Base-by-base conservation (phyloP, 2,329 filamentous ascomycete genomes). In the Sordariomycetes sp. region DNA sequence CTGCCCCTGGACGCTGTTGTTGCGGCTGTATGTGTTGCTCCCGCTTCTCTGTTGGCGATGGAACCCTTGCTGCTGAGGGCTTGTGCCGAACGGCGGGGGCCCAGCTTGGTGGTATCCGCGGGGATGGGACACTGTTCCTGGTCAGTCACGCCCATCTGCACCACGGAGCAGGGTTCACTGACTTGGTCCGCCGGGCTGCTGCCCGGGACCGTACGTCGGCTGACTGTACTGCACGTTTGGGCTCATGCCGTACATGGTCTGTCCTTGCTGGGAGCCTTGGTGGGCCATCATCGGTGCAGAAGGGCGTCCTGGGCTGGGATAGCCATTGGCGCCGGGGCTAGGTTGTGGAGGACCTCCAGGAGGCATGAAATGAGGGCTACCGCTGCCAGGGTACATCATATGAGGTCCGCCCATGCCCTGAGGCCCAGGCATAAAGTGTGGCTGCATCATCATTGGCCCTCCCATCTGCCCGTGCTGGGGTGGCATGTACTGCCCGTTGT, bases 181-280 rank as follows among this genome's bases (percentile, higher is more conserved):
- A 85, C 82, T 82, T 56, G 83, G 80, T 46, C 72, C 77, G 43
- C 47, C 55, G 30, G 75, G 26, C 44, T 83, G 82, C 45, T 83
- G 82, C 45, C 82, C 82, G 21, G 76, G 74, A 39, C 69, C 66
- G 57, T 82, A 87, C 34, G 77, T 75, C 24, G 82, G 82, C 52
- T 86, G 83, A 49, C 79, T 82, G 50, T 82, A 85, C 51, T 81
- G 81, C 58, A 80, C 71, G 34, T 69, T 79, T 28, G 81, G 81
- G 48, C 79, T 83, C 79, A 88, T 85, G 42, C 74, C 82, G 66
- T 73, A 88, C 61, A 67, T 75, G 48, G 64, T 77, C 53, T 93
- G 86, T 26, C 88, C 87, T 55, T 94, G 88, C 50, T 95, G 90
- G 19, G 88, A 95, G 36, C 86, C 86, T 61, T 94, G 86, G 45